Base-by-base conservation (phyloP, 2,329 filamentous ascomycete genomes). In the Aspergillus pseudoterreus region DNA sequence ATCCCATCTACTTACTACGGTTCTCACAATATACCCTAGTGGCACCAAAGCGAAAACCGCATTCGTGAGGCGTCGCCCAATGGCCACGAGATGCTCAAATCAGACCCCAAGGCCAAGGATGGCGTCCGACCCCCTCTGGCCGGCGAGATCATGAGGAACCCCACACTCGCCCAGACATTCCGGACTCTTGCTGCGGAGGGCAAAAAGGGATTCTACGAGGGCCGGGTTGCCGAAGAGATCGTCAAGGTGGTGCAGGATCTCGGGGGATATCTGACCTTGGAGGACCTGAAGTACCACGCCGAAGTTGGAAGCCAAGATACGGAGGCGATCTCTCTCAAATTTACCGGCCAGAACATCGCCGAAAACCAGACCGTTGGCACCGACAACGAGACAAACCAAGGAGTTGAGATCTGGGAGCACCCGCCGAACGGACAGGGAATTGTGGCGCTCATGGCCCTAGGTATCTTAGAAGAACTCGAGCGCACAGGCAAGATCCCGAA, bases 381-480 rank as follows among this genome's bases (percentile, higher is more conserved):
- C 8, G 69, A 77, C 35, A 73, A 72, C 32, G 64, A 70, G 35
- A 52, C 64, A 8, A 66, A 71, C 55, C 67, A 75, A 63, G 75
- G 71, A 9, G 80, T 96, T 39, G 85, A 95, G 65, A 76, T 99
- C 0, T 97, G 92, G 92, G 94, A 99, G 66, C 92, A 97, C 67
- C 92, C 92, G 33, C 94, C 94, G 8, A 97, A 97, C 63, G 92
- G 94, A 0, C 94, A 97, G 72, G 94, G 94, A 1, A 92, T 97
- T 57, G 89, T 97, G 2, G 94, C 94, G 0, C 76, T 97, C 30
- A 96, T 97, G 86, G 89, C 94, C 0, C 78, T 99, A 0, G 94
- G 94, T 1, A 95, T 97, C 58, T 77, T 99, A 45, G 86, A 96
- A 68, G 85, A 92, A 66, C 80, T 97, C 1, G 90, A 96, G 71